phyloP scores from a whole-genome alignment of 1,139 yeast species.

The Geotrichum fermentans region DNA sequence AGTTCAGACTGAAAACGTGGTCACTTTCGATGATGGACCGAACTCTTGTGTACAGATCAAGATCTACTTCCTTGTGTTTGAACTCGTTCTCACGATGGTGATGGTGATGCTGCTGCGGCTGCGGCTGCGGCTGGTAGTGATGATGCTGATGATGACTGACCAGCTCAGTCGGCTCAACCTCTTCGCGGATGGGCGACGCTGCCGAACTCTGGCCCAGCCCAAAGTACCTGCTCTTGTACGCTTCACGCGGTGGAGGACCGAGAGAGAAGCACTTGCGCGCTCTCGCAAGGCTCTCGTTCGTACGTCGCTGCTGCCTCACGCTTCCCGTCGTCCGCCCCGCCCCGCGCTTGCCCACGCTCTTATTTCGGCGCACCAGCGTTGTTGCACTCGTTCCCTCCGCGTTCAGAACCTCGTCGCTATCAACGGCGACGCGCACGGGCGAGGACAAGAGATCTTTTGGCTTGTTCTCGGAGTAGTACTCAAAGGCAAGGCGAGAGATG shows the following conservation, averaged over 20 bases:
- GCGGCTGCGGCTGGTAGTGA: no score
- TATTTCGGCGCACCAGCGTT: background rate
- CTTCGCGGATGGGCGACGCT: background rate
- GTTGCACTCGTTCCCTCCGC: background rate
- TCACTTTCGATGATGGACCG: no score
- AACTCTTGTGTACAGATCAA: no score
- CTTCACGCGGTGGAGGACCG: background rate
- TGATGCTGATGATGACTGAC: no score
- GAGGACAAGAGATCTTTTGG: no score
- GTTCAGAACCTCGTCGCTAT: background rate
- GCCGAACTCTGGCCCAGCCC: background rate
- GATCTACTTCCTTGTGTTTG: no score
- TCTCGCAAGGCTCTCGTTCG: constrained; percentile 2
- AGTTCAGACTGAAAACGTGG: no score
- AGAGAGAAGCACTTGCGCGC: constrained; percentile 2
- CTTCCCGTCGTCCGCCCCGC: background rate
- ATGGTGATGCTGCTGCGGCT: no score
- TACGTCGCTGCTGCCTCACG: background rate
- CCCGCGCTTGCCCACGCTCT: background rate
- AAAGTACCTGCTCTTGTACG: background rate
- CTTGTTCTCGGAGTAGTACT: no score
- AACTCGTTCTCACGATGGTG: no score
- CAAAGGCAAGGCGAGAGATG: no score
- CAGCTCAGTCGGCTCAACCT: no score
- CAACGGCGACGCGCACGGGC: background rate